Base-by-base conservation (phyloP, 768 basidiomycete species). In the Cystobasidium onofrii region DNA sequence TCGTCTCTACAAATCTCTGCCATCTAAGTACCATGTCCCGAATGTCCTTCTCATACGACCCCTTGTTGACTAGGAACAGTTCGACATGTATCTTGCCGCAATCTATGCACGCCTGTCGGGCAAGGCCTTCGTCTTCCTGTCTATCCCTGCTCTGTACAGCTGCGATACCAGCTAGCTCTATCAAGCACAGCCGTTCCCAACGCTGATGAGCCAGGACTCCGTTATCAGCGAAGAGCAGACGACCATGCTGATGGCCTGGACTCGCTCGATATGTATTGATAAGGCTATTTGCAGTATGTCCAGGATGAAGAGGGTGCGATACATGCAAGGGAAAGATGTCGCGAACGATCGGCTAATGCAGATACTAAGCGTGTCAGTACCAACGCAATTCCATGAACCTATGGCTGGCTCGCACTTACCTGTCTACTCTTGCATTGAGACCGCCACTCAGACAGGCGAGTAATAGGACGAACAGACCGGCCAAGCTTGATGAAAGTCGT, bases 401-500 rank as follows among this genome's bases (percentile, higher is more conserved):
- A 20, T 50, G 18, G 9, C 46, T 15, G 3, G n/a, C 46, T 7
- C 52, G 27, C 27, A 29, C 63, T 12, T 64, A 64, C 63, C 46
- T 52, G 65, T 34, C 74, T 27, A 39, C 36, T 52, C 36, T 55
- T 67, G 46, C 74, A 75, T 31, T 75, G 74, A 15, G 41, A 60
- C 34, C 50, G 43, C 74, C 74, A 75, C 34, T 75, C 66, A 23
- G 31, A 6, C 20, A 70, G 70, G 20, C 74, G 39, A 7, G 66
- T 70, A 1, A 75, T 70, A 1, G 74, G 74, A 29, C 52, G 55
- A 23, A 75, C 46, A n/a, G 66, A 70, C 18, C 74, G 54, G 9
- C 74, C 74, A 39, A 75, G 39, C 44, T 75, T 75, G 54, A 75
- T 63, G n/a, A 75, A 44, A 18, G 74, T 75, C 18, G 66, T 75